A percentile compares a stretch with the other conserved stretches of the same genome.
Conservation (phyloP, 257 asterid species). For the Solanum chmielewskii region DNA sequence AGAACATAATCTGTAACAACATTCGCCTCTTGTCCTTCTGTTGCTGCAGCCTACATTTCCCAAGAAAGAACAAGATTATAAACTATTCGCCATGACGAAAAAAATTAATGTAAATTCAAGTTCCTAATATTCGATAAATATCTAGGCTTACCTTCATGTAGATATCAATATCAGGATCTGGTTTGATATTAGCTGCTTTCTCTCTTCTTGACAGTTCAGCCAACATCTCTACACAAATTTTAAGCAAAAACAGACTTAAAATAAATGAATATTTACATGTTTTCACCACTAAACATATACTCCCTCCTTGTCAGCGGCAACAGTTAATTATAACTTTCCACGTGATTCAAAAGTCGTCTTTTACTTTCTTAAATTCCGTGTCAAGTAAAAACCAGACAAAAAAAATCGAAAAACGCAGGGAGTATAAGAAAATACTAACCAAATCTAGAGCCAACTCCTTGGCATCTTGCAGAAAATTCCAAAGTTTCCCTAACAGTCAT, state of each 20-base stretch:
- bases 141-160: slow-evolving; percentile 23
- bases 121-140: neutral
- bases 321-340: neutral
- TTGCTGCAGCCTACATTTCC: slow-evolving; percentile 22
- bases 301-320: neutral
- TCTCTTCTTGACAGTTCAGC: slow-evolving; percentile 35
- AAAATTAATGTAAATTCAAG: neutral
- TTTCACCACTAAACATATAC: neutral
- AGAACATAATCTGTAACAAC: slow-evolving; percentile 28
- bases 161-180: slow-evolving; percentile 31
- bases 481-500: slow-evolving; percentile 73
- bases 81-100: neutral
- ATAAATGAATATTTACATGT: neutral
- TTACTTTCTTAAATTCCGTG: neutral
- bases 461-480: slow-evolving; percentile 61
- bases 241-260: neutral
- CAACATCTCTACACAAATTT: slow-evolving; percentile 18
- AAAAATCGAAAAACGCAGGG: accelerated
- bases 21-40: slow-evolving; percentile 30
- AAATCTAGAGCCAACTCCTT: slow-evolving; percentile 64
- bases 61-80: neutral
- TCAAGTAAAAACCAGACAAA: neutral
- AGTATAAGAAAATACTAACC: slow-evolving; percentile 17
- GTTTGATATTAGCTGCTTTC: slow-evolving; percentile 28
- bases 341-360: neutral